Percentiles rank a stretch among this genome's conserved stretches.
These are phyloP conservation scores for Pythium volutum DNA, from an alignment of 352 stramenopile species.

Conservation along the genomic window DNA sequence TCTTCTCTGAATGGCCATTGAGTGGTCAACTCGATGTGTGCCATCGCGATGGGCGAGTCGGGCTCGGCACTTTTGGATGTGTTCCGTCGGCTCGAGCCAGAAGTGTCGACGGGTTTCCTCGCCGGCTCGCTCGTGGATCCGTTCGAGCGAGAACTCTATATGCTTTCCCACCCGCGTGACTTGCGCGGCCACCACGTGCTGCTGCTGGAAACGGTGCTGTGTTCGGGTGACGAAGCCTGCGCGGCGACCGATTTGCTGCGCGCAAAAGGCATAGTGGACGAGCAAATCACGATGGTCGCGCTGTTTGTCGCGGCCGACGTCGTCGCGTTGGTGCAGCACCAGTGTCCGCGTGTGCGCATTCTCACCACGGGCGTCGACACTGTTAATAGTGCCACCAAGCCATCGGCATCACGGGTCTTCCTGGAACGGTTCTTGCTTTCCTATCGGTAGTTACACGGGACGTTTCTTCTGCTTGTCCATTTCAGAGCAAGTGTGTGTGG, in stretches of 20 bases:
- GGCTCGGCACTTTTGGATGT: constrained; percentile 12
- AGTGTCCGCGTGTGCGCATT: constrained; percentile 28
- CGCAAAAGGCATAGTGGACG: constrained; percentile 32
- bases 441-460: too few species aligned
- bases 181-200: constrained; percentile 46
- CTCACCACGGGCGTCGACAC: constrained; percentile 22
- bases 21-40: neutral
- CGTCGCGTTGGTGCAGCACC: constrained; percentile 28
- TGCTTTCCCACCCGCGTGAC: constrained; percentile 14
- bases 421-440: too few species aligned
- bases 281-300: constrained; percentile 38
- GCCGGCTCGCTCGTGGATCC: constrained; percentile 32
- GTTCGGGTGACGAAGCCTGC: constrained; percentile 24
- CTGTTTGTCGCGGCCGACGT: constrained; percentile 33
- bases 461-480: too few species aligned
- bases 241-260: constrained; percentile 32
- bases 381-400: too few species aligned
- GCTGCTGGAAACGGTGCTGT: constrained; percentile 37
- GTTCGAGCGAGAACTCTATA: constrained; percentile 14
- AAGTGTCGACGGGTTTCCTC: constrained; percentile 24
- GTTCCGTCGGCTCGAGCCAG: constrained; percentile 19
- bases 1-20: neutral
- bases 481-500: too few species aligned
- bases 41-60: constrained; percentile 14
- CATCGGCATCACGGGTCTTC: too few species aligned